Percentiles rank a stretch among this genome's conserved stretches.
phyloP scores from a whole-genome alignment of 1,139 yeast species.

The Kodamaea sp. region DNA sequence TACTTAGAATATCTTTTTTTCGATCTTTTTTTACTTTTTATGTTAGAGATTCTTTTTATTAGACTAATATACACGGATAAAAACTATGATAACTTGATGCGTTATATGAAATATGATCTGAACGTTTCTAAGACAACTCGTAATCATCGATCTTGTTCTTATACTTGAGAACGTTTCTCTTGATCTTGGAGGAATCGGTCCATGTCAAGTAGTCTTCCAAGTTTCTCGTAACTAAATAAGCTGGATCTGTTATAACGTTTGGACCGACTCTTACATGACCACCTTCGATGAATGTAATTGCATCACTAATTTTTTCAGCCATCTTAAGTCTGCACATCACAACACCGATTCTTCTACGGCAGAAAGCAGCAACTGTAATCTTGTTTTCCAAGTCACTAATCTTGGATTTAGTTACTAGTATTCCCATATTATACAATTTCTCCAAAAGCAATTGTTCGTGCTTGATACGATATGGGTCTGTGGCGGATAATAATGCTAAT shows the following conservation, averaged over 20 bases:
- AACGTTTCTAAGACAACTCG: conserved; percentile 45
- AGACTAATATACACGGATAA: too few species aligned
- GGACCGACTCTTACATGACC: conserved; percentile 99
- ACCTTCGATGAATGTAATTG: conserved; percentile 88
- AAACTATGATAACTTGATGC: background rate
- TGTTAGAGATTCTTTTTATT: too few species aligned
- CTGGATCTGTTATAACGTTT: conserved; percentile 91
- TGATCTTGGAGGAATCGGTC: conserved; percentile 94
- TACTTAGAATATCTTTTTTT: too few species aligned
- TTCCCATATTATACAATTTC: conserved; percentile 84
- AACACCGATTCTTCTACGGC: conserved; percentile 89
- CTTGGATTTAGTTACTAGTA: conserved; percentile 78
- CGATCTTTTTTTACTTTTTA: too few species aligned
- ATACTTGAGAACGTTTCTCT: conserved; percentile 82
- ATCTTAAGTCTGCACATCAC: conserved; percentile 92
- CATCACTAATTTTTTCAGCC: conserved; percentile 89
- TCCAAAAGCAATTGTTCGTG: conserved; percentile 86
- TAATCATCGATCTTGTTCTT: conserved; percentile 82
- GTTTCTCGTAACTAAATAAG: conserved; percentile 84
- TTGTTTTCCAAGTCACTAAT: conserved; percentile 92
- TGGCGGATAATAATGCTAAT: conserved; percentile 76
- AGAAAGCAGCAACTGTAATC: conserved; percentile 85
- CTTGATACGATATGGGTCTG: conserved; percentile 79
- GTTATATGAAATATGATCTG: background rate
- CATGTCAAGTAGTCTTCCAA: conserved; percentile 97